phyloP scores from a whole-genome alignment of 345 rosid species.

The Erucastrum elatum region DNA sequence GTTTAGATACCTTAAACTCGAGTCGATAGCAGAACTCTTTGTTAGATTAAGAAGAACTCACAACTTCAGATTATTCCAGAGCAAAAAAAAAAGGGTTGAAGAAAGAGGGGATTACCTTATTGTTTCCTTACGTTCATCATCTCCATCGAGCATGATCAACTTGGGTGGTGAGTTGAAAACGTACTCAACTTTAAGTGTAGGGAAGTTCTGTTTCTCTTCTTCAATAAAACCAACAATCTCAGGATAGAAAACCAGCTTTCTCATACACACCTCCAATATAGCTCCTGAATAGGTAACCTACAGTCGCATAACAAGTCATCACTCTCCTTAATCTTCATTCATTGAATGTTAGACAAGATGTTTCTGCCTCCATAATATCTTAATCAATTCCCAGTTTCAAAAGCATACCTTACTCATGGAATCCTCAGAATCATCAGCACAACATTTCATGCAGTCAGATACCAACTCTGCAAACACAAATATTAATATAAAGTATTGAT shows the following conservation, averaged over 20 bases:
- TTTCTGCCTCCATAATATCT: not conserved
- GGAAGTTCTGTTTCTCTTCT: slow-evolving; percentile 86
- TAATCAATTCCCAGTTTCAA: not conserved
- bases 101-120: slow-evolving; percentile 49
- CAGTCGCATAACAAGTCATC: slow-evolving; percentile 18
- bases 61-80: not conserved
- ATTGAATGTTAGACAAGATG: not conserved
- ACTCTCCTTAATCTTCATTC: not conserved
- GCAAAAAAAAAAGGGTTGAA: not conserved
- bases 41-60: not conserved
- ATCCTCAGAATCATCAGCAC: slow-evolving; percentile 93
- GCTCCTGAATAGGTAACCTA: slow-evolving; percentile 89
- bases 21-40: not conserved
- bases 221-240: slow-evolving; percentile 87
- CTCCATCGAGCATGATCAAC: slow-evolving; percentile 83
- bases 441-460: slow-evolving; percentile 91
- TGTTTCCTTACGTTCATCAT: slow-evolving; percentile 68
- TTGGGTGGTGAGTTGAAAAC: slow-evolving; percentile 92
- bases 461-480: slow-evolving; percentile 71
- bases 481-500: not conserved
- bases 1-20: not conserved
- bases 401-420: slow-evolving; percentile 73
- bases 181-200: slow-evolving; percentile 68
- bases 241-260: slow-evolving; percentile 89
- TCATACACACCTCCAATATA: slow-evolving; percentile 86